A percentile compares a stretch with the other conserved stretches of the same genome.
Conservation (phyloP, 352 stramenopile genomes). For the Phytophthora fragariae region DNA sequence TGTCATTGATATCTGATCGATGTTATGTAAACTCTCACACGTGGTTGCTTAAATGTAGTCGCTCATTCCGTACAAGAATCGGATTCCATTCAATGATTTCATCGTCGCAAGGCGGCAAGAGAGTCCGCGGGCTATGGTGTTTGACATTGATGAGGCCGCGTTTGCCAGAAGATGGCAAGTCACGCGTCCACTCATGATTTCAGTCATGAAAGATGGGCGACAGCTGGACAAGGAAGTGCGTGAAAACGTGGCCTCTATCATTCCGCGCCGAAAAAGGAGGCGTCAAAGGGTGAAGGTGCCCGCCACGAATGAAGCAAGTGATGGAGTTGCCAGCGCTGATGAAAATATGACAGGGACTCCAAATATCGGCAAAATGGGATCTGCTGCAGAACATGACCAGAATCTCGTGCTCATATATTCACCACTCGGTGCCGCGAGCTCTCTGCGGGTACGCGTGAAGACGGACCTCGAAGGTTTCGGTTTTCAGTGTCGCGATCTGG, state of each 20-base stretch:
- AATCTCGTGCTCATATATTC: slow-evolving; percentile 39
- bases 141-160: slow-evolving; percentile 58
- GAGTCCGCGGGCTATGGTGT: slow-evolving; percentile 45
- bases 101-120: slow-evolving; percentile 44
- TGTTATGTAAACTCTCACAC: neutral
- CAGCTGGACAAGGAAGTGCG: slow-evolving; percentile 49
- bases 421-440: slow-evolving; percentile 36
- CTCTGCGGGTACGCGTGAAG: slow-evolving; percentile 30
- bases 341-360: slow-evolving; percentile 1
- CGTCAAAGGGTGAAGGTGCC: slow-evolving; percentile 3
- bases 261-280: slow-evolving; percentile 22
- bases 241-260: slow-evolving; percentile 32
- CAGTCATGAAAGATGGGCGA: slow-evolving; percentile 56
- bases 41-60: slow-evolving; percentile 16
- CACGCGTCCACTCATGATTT: slow-evolving; percentile 55
- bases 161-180: slow-evolving; percentile 57
- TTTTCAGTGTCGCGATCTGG: slow-evolving; percentile 29
- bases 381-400: neutral
- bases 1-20: neutral
- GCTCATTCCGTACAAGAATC: slow-evolving; percentile 56
- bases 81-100: slow-evolving; percentile 65
- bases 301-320: slow-evolving; percentile 6
- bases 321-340: slow-evolving; percentile 14
- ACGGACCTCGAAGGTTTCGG: slow-evolving; percentile 40
- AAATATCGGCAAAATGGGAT: neutral